phyloP scores from a whole-genome alignment of 2,329 filamentous ascomycete species.

The Dactylellina drechsleri region DNA sequence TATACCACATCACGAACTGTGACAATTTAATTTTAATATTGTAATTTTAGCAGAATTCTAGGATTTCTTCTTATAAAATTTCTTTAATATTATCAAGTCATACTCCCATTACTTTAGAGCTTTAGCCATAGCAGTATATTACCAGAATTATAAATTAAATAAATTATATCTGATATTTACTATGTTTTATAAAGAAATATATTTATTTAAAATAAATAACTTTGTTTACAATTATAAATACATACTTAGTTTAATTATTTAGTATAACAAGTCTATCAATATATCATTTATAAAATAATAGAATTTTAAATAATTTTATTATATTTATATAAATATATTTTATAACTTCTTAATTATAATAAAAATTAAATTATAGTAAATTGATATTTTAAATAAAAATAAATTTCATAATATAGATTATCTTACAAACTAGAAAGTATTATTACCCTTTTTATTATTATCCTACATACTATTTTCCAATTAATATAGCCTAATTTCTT shows the following conservation, averaged over 20 bases:
- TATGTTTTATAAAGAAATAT: not conserved
- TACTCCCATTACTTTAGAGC: not conserved
- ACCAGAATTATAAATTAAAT: not conserved
- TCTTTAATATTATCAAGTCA: not conserved
- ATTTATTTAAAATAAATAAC: not conserved
- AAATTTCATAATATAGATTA: not conserved
- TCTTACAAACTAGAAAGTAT: not conserved
- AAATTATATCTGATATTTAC: not conserved
- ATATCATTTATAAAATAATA: not conserved
- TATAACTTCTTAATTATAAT: not conserved
- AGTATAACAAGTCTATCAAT: not conserved
- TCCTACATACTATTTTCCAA: not conserved
- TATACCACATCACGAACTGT: too few relatives aligned
- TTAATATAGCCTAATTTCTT: not conserved
- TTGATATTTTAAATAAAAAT: not conserved
- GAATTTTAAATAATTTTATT: not conserved
- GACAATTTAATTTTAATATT: not conserved
- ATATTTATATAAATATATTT: not conserved
- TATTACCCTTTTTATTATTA: not conserved
- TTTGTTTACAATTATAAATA: constrained; percentile 1
- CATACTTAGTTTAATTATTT: not conserved
- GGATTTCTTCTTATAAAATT: not conserved
- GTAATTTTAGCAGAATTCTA: not conserved
- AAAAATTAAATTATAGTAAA: not conserved
- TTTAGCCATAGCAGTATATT: not conserved